A percentile compares a stretch with the other conserved stretches of the same genome.
Evolutionary conservation across 805 yeast species (phyloP).

Genomic region (Maudiozyma turicensis): DNA sequence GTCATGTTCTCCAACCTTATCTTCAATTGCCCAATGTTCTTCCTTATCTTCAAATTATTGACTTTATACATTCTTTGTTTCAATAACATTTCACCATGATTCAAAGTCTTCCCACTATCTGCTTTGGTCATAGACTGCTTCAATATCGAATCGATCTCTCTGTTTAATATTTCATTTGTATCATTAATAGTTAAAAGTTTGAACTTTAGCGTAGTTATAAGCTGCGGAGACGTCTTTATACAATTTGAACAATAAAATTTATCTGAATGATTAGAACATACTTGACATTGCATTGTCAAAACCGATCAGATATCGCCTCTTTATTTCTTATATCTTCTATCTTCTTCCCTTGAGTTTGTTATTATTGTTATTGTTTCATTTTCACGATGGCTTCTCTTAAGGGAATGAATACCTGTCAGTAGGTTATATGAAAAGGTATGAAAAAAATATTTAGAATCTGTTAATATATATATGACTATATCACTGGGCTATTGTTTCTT

Average conservation of each 20-base stretch:
- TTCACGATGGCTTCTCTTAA: no score
- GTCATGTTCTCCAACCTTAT: not conserved
- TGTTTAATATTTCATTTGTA: constrained; percentile 9
- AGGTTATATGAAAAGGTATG: no score
- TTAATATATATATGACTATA: no score
- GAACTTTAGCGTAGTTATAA: constrained; percentile 13
- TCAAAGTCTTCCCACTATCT: not conserved
- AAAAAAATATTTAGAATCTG: no score
- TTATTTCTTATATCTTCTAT: no score
- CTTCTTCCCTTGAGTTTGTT: no score
- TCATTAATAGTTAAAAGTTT: constrained; percentile 10
- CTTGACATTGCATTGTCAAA: constrained; percentile 11
- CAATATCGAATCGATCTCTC: constrained; percentile 15
- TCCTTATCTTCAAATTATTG: not conserved
- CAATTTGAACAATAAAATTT: constrained; percentile 22
- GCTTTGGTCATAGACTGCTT: not conserved
- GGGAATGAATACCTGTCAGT: no score
- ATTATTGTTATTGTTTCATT: no score
- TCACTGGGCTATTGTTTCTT: constrained; percentile 1
- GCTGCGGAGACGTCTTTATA: constrained; percentile 19
- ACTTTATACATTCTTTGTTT: not conserved
- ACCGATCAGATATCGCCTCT: no score
- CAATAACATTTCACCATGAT: not conserved
- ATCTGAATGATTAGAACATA: constrained; percentile 14
- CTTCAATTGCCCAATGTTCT: not conserved